phyloP scores from a whole-genome alignment of 805 yeast species.

The Candida coleopterorum region DNA sequence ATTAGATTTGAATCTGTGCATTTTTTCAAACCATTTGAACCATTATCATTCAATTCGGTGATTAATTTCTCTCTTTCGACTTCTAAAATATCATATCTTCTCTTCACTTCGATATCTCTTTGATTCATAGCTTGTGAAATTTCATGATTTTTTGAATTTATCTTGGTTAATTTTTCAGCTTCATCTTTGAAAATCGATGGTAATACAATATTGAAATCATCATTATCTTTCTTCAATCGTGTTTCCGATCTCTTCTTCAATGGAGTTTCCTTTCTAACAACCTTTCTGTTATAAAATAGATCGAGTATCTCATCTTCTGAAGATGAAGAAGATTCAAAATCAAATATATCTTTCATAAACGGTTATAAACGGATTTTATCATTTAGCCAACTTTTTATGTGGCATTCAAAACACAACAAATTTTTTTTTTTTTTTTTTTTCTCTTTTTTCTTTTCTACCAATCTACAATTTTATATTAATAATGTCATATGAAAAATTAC shows the following conservation, averaged over 20 bases:
- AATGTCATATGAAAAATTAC: conserved; percentile 38
- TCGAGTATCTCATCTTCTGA: background rate
- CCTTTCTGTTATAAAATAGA: background rate
- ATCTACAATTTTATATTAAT: conserved; percentile 3
- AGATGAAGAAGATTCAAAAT: conserved; percentile 3
- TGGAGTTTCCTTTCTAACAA: background rate
- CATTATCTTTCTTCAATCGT: background rate
- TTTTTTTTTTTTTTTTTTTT: background rate
- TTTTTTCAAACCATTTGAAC: conserved; percentile 15
- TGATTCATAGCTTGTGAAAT: conserved; percentile 17
- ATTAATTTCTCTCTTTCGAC: conserved; percentile 14
- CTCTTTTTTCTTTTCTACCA: conserved; percentile 1
- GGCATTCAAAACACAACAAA: background rate
- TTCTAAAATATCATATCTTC: conserved; percentile 14
- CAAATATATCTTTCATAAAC: conserved; percentile 2
- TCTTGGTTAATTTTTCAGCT: conserved; percentile 22
- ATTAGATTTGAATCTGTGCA: conserved; percentile 18
- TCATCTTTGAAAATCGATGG: conserved; percentile 27
- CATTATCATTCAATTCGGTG: conserved; percentile 30
- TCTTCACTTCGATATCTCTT: conserved; percentile 13
- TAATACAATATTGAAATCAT: conserved; percentile 17
- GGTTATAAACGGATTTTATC: conserved; percentile 1
- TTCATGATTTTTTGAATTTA: conserved; percentile 16
- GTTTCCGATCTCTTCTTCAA: no score
- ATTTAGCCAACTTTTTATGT: background rate